Evolutionary conservation across 108 stramenopile species (phyloP), one percentile per base, ranked within the genome.

Genomic region (Nitzschia palea): DNA sequence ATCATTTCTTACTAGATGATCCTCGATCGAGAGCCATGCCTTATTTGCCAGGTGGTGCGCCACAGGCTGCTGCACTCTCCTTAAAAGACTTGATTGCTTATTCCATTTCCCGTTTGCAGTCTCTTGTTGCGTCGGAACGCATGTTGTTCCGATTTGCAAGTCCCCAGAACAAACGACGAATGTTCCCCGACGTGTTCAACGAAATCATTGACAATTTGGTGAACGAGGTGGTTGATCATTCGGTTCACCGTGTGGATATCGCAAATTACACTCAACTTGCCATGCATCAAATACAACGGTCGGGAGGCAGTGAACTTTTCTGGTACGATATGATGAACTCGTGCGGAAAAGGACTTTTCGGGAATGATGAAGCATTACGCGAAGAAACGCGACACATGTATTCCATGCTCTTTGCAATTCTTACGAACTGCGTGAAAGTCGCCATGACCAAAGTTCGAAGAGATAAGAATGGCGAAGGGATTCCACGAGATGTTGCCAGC

Each of bases 241-340:
- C 84, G 20, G 82, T 85, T 26, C 61, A 77, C 44, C 71, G 76
- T 33, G 86, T 86, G 14, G 85, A 89, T 28, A 68, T 87, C 26
- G 83, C 86, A 23, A 91, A 86, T 64, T 80, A 74, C 59, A 78
- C 88, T 6, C 86, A 94, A 59, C 80, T 94, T n/a, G 93, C 89
- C 4, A 53, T 89, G 55, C 88, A 89, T 63, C 89, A 94, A 56
- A 83, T 94, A 30, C 72, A 86, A 50, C 80, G 93, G 67, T 86
- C 88, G 22, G 93, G 93, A 3, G 93, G 93, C 8, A 89, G 86
- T 47, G 93, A 94, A 63, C 68, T 94, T 2, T 94, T 94, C 67
- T 94, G 93, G 93, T 80, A 91, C 63, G 93, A 94, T 63, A 91
- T 94, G 93, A 89, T 88, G 44, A 80, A 81, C 67, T 70, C 76